Base-by-base conservation (phyloP, 257 asterid genomes). In the Gentiana straminea region DNA sequence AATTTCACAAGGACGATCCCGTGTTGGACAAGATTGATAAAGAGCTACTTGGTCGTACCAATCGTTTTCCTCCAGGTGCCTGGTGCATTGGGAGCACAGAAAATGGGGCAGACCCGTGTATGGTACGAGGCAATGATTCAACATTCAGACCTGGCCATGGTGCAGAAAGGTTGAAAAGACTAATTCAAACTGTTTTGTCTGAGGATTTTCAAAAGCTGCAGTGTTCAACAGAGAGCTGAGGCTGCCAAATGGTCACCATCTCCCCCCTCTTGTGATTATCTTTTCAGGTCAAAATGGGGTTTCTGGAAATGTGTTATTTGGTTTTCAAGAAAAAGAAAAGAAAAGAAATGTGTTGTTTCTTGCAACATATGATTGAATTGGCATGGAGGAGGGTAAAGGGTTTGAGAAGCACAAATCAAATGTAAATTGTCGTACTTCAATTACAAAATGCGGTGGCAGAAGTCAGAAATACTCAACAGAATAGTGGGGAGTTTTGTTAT, bases 41-140 rank as follows among this genome's bases (percentile, higher is more conserved):
- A 52, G 94, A 88, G 66, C 59, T 92, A 55, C 82, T 92, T 4
- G 94, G 91, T 7, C 79, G 97, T 8, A 73, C 68, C 1, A 54
- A 73, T 62, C 94, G 86, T 10, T 92, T 88, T 43, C 70, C 89
- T 9, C 86, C 79, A 0, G 99, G 99, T 37, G 95, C 86, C 0
- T 92, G 99, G 99, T 88, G 99, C 41, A 49, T 75, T 7, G 95
- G 95, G 13, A 80, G 76, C 80, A 70, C 84, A 9, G 87, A 71
- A 56, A 75, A 67, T 8, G 86, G 81, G 69, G 77, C 73, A 0
- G 97, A 86, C 63, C 94, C 95, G n/a, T 92, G 98, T 70, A 54
- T 67, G 2, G 24, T 71, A 57, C 55, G 81, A 3, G 98, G 97
- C 3, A 81, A 88, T 43, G 94, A 84, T 53, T 80, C 94, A 0